These are phyloP conservation scores for Sugiyamaella novakii DNA, from an alignment of 1,139 yeast species.

Conservation along the genomic window DNA sequence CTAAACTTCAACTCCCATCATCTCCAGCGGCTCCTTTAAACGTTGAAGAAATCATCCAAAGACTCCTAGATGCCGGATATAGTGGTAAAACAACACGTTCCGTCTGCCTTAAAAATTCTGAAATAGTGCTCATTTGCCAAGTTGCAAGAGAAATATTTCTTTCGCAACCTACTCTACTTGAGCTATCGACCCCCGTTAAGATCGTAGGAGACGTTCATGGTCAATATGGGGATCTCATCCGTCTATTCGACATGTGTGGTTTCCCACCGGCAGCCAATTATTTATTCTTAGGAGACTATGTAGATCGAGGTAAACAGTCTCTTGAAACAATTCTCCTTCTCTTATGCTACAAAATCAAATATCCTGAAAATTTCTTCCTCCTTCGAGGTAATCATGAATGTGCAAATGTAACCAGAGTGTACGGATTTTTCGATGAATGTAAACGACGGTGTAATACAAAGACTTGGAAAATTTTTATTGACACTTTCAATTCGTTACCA, in stretches of 20 bases:
- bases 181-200: slow-evolving; percentile 91
- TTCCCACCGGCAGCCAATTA: slow-evolving; percentile 97
- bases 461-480: slow-evolving; percentile 91
- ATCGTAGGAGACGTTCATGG: slow-evolving; percentile 99
- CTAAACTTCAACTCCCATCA: slow-evolving; percentile 13
- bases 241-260: slow-evolving; percentile 93
- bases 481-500: slow-evolving; percentile 91
- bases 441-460: slow-evolving; percentile 89
- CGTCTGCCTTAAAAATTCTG: slow-evolving; percentile 83
- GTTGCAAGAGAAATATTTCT: slow-evolving; percentile 85
- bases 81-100: slow-evolving; percentile 88
- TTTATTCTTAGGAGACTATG: slow-evolving; percentile 91
- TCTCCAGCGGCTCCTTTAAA: slow-evolving; percentile 23
- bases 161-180: slow-evolving; percentile 85
- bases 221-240: slow-evolving; percentile 86
- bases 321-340: slow-evolving; percentile 84
- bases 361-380: slow-evolving; percentile 92
- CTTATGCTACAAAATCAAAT: slow-evolving; percentile 89
- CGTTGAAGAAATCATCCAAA: slow-evolving; percentile 85
- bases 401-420: slow-evolving; percentile 92
- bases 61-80: slow-evolving; percentile 92
- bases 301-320: slow-evolving; percentile 94
- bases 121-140: slow-evolving; percentile 82
- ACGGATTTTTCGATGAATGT: slow-evolving; percentile 97
- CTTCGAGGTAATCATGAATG: slow-evolving; percentile 96